Conservation (phyloP, 2,329 filamentous ascomycete species). For the Neurospora crassa region DNA sequence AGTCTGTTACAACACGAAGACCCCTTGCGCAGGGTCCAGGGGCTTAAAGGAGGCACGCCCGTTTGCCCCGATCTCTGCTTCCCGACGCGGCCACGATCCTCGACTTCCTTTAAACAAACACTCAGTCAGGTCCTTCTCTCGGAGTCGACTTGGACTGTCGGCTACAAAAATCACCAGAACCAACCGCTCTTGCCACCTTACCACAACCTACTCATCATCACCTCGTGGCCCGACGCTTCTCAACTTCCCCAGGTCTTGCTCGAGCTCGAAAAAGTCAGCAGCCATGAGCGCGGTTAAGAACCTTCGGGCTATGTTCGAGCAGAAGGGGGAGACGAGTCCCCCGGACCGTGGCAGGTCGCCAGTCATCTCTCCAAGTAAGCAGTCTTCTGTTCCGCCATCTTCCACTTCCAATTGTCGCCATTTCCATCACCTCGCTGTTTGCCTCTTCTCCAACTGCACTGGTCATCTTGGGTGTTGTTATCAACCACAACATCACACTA, state of each 20-base stretch:
- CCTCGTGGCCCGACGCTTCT: background rate
- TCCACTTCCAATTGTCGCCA: background rate
- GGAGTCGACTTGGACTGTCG: background rate
- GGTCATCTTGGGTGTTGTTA: background rate
- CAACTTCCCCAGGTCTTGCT: constrained; percentile 3
- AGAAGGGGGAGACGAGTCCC: constrained; percentile 54
- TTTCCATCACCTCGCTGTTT: background rate
- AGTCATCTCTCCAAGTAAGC: constrained; percentile 37
- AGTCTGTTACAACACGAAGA: background rate
- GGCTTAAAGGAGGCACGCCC: background rate
- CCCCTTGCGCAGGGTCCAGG: background rate
- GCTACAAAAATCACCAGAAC: background rate
- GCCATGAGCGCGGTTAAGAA: constrained; percentile 62
- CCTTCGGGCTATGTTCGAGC: constrained; percentile 73
- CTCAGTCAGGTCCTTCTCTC: background rate
- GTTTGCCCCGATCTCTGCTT: background rate
- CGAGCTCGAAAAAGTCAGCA: constrained; percentile 20
- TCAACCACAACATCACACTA: background rate
- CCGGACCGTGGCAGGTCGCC: constrained; percentile 64
- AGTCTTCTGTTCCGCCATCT: background rate
- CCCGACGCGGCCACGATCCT: background rate
- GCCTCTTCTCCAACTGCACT: background rate
- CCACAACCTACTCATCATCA: background rate
- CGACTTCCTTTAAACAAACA: background rate
- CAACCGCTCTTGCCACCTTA: background rate